Base-by-base conservation (phyloP, 2,329 filamentous ascomycete genomes). In the Septoria linicola region DNA sequence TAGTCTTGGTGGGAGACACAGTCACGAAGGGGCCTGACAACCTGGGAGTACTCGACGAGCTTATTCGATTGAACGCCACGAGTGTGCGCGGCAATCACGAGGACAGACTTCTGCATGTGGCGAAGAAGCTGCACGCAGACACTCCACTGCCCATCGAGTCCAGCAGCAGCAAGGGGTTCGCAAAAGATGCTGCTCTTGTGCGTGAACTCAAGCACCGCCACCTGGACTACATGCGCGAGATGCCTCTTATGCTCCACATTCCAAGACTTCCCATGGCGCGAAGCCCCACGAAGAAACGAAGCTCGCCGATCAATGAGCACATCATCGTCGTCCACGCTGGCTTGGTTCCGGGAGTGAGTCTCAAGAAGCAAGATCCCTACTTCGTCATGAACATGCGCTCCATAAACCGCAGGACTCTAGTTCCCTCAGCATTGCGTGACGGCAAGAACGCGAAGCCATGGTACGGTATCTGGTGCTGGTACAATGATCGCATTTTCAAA, bases 11-110 rank as follows among this genome's bases (percentile, higher is more conserved):
- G 1, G 89, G 89, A 41, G 88, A 95, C 69, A 78, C 92, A 67
- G 79, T 97, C 61, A 84, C 84, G 66, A 96, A 96, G 71, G 91
- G 92, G 0, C 89, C 91, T 8, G 84, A 96, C 70, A 92, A 88
- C 25, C 64, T 78, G 1, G 89, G 85, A 31, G 88, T 96, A 1
- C 77, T 97, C 41, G 81, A 86, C 51, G 76, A 90, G 35, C 85
- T 89, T 31, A 87, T 89, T 67, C 72, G 80, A 11, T 72, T 92
- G 31, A 80, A 81, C 43, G 91, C 92, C 17, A 88, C 85, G 23
- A 88, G 83, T 56, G 89, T 97, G 7, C 84, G 92, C 43, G 93
- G 93, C 14, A 96, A 96, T 71, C 88, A 96, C 72, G 93, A 99
- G 68, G 91, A 97, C 68, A 80, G 84, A 17, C 77, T 96, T 16